Conservation (phyloP, 2,329 filamentous ascomycete species). For the Apiospora rasikravindrae region DNA sequence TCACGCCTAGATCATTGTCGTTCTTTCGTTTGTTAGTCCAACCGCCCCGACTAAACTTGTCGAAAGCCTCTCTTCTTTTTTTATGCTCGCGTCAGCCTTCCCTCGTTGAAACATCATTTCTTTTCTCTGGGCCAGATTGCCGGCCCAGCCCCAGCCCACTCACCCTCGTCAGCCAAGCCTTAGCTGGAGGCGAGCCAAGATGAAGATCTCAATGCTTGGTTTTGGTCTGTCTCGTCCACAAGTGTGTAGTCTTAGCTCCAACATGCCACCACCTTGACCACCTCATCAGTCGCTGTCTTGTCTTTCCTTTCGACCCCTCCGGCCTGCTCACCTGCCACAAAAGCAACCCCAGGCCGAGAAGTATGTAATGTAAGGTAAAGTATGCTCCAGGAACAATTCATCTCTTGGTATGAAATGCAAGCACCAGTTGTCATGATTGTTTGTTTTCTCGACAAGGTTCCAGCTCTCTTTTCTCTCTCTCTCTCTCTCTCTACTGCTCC, state of each 20-base stretch:
- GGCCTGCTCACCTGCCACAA: background rate
- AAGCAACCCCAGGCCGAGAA: background rate
- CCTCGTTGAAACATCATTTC: slow-evolving; percentile 14
- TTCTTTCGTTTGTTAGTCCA: background rate
- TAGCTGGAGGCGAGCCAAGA: slow-evolving; percentile 8
- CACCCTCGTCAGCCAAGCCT: slow-evolving; percentile 9
- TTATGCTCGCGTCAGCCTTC: background rate
- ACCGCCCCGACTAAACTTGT: background rate
- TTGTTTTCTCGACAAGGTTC: slow-evolving; percentile 16
- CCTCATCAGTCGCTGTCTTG: background rate
- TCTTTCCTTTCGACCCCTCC: background rate
- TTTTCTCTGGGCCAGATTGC: slow-evolving; percentile 2
- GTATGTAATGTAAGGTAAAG: background rate
- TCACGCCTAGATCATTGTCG: background rate
- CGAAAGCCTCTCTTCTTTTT: background rate
- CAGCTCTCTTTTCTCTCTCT: background rate
- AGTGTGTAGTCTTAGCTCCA: background rate
- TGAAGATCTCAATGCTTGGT: slow-evolving; percentile 16
- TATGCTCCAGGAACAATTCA: background rate
- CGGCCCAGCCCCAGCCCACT: background rate
- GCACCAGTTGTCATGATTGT: background rate
- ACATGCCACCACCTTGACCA: slow-evolving; percentile 2
- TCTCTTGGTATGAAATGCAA: slow-evolving; percentile 15
- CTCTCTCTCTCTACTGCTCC: background rate
- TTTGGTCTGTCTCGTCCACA: slow-evolving; percentile 9